Evolutionary conservation across 148 eudicot genomes (phyloP).

Genomic region (Euryodendron excelsum): DNA sequence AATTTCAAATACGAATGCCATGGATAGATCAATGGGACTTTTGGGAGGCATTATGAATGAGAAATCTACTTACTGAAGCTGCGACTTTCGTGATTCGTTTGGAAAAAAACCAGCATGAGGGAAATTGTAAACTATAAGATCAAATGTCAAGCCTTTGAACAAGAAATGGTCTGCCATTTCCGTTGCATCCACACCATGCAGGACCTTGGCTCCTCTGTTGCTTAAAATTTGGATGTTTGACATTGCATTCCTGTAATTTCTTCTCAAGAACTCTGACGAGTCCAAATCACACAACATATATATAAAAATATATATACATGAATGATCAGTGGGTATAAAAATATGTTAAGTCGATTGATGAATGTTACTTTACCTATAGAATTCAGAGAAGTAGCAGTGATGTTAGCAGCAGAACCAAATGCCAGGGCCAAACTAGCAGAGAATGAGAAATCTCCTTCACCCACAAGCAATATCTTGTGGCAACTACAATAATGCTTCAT

Average conservation of each 20-base stretch:
- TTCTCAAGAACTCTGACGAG: not conserved
- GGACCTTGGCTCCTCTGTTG: too few relatives aligned
- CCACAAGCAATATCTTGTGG: slow-evolving; percentile 16
- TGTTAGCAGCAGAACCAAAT: not conserved
- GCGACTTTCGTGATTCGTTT: not conserved
- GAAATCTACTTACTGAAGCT: not conserved
- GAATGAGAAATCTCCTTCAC: too few relatives aligned
- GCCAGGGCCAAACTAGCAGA: slow-evolving; percentile 5
- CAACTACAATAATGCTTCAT: not conserved
- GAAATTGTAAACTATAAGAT: slow-evolving; percentile 15
- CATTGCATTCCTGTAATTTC: not conserved
- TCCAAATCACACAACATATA: not conserved
- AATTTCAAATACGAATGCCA: too few relatives aligned
- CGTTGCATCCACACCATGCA: not conserved
- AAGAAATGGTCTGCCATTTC: not conserved
- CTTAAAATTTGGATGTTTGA: too few relatives aligned
- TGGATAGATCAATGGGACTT: too few relatives aligned
- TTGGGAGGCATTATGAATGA: too few relatives aligned
- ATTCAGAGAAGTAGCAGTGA: slow-evolving; percentile 9
- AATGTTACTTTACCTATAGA: slow-evolving; percentile 5
- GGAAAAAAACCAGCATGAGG: slow-evolving; percentile 17
- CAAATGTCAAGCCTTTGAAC: not conserved
- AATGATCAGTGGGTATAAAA: too few relatives aligned
- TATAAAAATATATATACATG: too few relatives aligned
- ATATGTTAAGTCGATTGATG: too few relatives aligned